phyloP scores from a whole-genome alignment of 805 yeast genomes.

The Priceomyces haplophilus region DNA sequence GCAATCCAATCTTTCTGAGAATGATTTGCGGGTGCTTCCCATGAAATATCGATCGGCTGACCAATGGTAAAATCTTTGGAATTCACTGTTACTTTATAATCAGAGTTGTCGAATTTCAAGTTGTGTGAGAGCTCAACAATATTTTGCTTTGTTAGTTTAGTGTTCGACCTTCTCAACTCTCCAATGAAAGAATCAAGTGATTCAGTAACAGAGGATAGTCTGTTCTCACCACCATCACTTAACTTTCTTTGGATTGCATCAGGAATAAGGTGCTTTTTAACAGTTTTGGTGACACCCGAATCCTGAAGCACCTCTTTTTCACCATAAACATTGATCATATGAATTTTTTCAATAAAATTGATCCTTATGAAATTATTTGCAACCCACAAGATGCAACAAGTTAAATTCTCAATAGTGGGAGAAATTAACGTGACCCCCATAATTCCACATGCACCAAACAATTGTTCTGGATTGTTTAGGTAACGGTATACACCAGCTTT shows the following conservation, averaged over 20 bases:
- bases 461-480: conserved; percentile 77
- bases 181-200: conserved; percentile 47
- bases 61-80: conserved; percentile 37
- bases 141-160: conserved; percentile 31
- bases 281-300: conserved; percentile 45
- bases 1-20: conserved; percentile 72
- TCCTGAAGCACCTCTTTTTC: conserved; percentile 55
- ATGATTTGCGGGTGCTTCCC: conserved; percentile 52
- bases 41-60: conserved; percentile 49
- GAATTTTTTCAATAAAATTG: conserved; percentile 72
- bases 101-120: conserved; percentile 36
- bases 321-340: conserved; percentile 75
- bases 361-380: conserved; percentile 62
- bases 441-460: conserved; percentile 73
- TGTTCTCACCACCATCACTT: conserved; percentile 16
- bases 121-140: conserved; percentile 39
- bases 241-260: conserved; percentile 34
- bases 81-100: conserved; percentile 26
- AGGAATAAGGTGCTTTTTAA: conserved; percentile 41
- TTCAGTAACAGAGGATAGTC: conserved; percentile 39
- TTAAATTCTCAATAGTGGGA: conserved; percentile 50
- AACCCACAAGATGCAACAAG: conserved; percentile 58
- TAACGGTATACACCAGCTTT: conserved; percentile 81
- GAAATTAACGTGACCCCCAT: conserved; percentile 70
- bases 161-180: conserved; percentile 35